A percentile compares a stretch with the other conserved stretches of the same genome.
Evolutionary conservation across 345 rosid genomes (phyloP).

Genomic region (Abelmoschus esculentus): DNA sequence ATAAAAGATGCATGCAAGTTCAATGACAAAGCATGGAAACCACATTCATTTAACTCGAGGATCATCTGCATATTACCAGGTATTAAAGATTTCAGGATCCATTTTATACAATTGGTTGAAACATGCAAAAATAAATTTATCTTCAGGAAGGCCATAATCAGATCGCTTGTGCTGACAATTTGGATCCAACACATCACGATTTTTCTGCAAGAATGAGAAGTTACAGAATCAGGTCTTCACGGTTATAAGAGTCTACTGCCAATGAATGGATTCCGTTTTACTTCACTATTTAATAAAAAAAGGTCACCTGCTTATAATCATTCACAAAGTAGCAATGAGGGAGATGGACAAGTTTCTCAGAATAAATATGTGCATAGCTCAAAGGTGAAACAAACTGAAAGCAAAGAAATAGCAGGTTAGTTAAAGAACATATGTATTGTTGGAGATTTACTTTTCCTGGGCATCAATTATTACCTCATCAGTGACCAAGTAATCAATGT

Average conservation of each 20-base stretch:
- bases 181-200: slow-evolving; percentile 79
- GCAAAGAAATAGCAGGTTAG: slow-evolving; percentile 14
- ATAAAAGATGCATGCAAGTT: neutral
- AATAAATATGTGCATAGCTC: slow-evolving; percentile 65
- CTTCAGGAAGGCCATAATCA: slow-evolving; percentile 92
- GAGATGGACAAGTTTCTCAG: slow-evolving; percentile 93
- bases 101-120: slow-evolving; percentile 97
- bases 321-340: slow-evolving; percentile 99
- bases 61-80: slow-evolving; percentile 49
- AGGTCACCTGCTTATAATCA: slow-evolving; percentile 87
- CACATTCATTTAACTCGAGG: neutral
- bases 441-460: neutral
- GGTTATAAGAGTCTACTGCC: neutral
- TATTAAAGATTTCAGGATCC: slow-evolving; percentile 93
- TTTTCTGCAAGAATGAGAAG: slow-evolving; percentile 52
- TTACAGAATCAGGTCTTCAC: neutral
- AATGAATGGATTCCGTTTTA: neutral
- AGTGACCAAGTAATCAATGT: slow-evolving; percentile 90
- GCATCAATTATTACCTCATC: slow-evolving; percentile 59
- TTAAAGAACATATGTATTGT: neutral
- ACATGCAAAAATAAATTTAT: slow-evolving; percentile 94
- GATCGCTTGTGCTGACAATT: slow-evolving; percentile 67
- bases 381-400: slow-evolving; percentile 89
- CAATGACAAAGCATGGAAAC: neutral
- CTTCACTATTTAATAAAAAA: neutral